These are phyloP conservation scores for Escallonia rubra DNA, from an alignment of 129 eudicot species.

Conservation along the genomic window DNA sequence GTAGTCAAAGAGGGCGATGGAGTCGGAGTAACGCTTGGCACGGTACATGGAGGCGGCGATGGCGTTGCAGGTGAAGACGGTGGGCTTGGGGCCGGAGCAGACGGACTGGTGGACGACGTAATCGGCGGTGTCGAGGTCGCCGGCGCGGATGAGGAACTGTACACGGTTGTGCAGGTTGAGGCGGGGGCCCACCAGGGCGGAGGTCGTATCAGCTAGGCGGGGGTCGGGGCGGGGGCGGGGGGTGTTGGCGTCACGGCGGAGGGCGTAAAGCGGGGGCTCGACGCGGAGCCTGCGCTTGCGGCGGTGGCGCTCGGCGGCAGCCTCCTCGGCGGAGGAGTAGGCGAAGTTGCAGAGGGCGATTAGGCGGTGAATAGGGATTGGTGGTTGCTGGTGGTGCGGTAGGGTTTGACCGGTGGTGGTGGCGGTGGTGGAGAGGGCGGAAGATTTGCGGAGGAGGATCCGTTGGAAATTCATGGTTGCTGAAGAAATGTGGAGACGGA, in stretches of 20 bases:
- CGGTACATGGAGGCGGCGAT: slow-evolving; percentile 86
- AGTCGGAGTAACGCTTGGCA: slow-evolving; percentile 51
- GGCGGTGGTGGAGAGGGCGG: slow-evolving; percentile 8
- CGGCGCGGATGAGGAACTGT: slow-evolving; percentile 71
- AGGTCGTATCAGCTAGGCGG: slow-evolving; percentile 69
- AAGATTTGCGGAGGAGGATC: slow-evolving; percentile 25
- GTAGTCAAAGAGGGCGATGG: slow-evolving; percentile 60
- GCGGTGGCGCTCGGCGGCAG: slow-evolving; percentile 94
- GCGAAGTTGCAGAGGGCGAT: slow-evolving; percentile 38
- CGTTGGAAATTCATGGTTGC: slow-evolving; percentile 46
- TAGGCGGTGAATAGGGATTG: slow-evolving; percentile 24
- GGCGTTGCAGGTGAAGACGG: slow-evolving; percentile 94
- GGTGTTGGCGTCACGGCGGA: slow-evolving; percentile 59
- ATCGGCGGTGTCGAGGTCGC: slow-evolving; percentile 52
- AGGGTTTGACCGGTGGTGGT: slow-evolving; percentile 7
- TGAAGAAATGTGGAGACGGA: not conserved
- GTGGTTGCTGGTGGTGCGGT: slow-evolving; percentile 6
- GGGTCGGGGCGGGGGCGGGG: slow-evolving; percentile 45
- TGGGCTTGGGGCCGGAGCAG: slow-evolving; percentile 58
- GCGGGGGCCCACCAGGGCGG: slow-evolving; percentile 63
- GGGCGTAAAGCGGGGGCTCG: slow-evolving; percentile 91
- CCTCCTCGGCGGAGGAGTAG: slow-evolving; percentile 86
- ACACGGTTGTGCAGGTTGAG: slow-evolving; percentile 84
- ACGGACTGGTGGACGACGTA: slow-evolving; percentile 62
- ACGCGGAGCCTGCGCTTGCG: slow-evolving; percentile 89